Conservation (phyloP, 2,329 filamentous ascomycete species). For the Xylariales sp. region DNA sequence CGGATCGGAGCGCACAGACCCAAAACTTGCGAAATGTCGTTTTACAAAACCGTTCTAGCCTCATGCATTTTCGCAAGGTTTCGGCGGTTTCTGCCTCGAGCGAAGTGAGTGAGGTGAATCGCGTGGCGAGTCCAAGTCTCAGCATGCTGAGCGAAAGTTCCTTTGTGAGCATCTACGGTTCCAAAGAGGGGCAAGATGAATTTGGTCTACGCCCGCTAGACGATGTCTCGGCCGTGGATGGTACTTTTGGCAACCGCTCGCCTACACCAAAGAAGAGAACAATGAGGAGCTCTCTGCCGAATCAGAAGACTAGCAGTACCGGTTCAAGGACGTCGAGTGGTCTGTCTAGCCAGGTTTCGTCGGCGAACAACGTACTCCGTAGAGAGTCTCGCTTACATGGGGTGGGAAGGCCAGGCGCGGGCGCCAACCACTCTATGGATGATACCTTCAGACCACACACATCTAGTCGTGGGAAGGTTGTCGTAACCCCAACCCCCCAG, state of each 20-base stretch:
- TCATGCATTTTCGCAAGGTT: conserved; percentile 62
- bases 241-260: conserved; percentile 41
- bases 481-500: conserved; percentile 38
- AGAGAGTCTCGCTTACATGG: conserved; percentile 62
- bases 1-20: conserved; percentile 68
- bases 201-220: conserved; percentile 34
- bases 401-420: conserved; percentile 58
- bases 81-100: conserved; percentile 53
- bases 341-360: conserved; percentile 55
- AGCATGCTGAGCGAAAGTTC: conserved; percentile 76
- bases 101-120: conserved; percentile 52
- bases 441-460: conserved; percentile 49
- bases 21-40: conserved; percentile 72
- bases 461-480: conserved; percentile 40
- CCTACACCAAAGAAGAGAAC: conserved; percentile 38
- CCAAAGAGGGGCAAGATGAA: conserved; percentile 40
- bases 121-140: conserved; percentile 67
- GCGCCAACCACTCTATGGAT: conserved; percentile 45
- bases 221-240: conserved; percentile 42
- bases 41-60: conserved; percentile 61
- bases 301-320: conserved; percentile 39
- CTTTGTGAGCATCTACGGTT: conserved; percentile 72
- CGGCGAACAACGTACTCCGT: conserved; percentile 60
- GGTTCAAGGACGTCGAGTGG: conserved; percentile 49
- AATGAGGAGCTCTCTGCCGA: conserved; percentile 38